Evolutionary conservation across 2,329 filamentous ascomycete species (phyloP), one percentile per base, ranked within the genome.

Genomic region (Paraconiothyrium sp.): DNA sequence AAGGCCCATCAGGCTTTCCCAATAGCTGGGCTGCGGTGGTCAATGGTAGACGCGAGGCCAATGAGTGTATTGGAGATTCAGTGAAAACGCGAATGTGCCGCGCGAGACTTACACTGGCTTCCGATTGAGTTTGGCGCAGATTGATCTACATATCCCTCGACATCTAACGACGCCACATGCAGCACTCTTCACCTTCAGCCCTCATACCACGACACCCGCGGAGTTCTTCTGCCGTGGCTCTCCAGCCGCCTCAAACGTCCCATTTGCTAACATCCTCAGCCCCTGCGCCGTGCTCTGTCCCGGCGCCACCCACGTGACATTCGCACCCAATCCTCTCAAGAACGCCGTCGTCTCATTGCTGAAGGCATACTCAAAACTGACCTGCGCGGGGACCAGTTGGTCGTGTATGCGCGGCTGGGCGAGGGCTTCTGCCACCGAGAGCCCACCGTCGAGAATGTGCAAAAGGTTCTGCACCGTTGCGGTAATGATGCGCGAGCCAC

Each of bases 401-500:
- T 97, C 92, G 72, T 97, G 93, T 24, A 96, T 80, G 9, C 93
- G 83, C 0, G 91, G 91, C 70, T 85, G 78, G 0, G 82, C 83
- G 14, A 96, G 82, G 0, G 92, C 90, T 54, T 90, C 81, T 0
- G 80, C 77, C 5, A 89, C 83, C 0, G 84, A 86, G 78, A 89
- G 81, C 14, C 82, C 82, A 64, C 88, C 84, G 70, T 94, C 90
- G 2, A 97, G 80, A 6, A 92, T 84, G 71, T 92, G 86, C 80
- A 92, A 90, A 5, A 93, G 80, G 43, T 89, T 89, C 74, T 93
- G 92, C 8, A 92, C 84, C 0, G 91, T 94, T 3, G 91, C 81
- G 0, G 92, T 94, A 74, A 94, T 92, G 80, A 97, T 97, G 32
- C 92, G 86, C 22, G 88, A 92, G 3, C 93, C 93, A 35, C 93